Conservation (phyloP, 495 filamentous ascomycete genomes). For the Penicillium coprophilum region DNA sequence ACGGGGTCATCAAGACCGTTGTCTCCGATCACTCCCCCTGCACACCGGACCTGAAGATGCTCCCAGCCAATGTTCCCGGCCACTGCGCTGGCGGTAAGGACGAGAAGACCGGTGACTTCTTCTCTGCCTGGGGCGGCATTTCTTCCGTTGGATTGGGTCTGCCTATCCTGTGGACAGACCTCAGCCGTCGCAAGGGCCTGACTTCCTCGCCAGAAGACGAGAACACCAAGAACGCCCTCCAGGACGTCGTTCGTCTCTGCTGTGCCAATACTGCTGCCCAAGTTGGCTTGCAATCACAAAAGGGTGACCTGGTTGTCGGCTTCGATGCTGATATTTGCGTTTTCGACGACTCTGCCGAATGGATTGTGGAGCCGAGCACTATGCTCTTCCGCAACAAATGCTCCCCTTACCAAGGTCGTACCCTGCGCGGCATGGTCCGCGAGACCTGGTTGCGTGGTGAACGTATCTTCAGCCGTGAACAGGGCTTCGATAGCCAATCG, state of each 20-base stretch:
- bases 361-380: slow-evolving; percentile 61
- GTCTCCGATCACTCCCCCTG: slow-evolving; percentile 98
- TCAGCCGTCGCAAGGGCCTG: slow-evolving; percentile 54
- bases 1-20: slow-evolving; percentile 85
- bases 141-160: slow-evolving; percentile 90
- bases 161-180: slow-evolving; percentile 85
- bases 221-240: slow-evolving; percentile 49
- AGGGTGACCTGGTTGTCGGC: slow-evolving; percentile 80
- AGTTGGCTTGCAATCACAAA: slow-evolving; percentile 78
- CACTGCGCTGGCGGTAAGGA: slow-evolving; percentile 31
- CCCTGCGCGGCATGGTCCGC: slow-evolving; percentile 73
- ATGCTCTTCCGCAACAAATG: slow-evolving; percentile 98
- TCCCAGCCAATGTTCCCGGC: slow-evolving; percentile 64
- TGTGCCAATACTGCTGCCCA: slow-evolving; percentile 84
- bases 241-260: slow-evolving; percentile 83
- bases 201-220: slow-evolving; percentile 40
- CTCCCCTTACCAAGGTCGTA: slow-evolving; percentile 85
- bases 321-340: slow-evolving; percentile 92
- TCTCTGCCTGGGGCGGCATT: slow-evolving; percentile 94
- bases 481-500: slow-evolving; percentile 59
- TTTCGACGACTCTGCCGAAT: slow-evolving; percentile 81
- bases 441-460: slow-evolving; percentile 89
- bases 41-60: slow-evolving; percentile 88
- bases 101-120: slow-evolving; percentile 70
- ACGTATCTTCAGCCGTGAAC: slow-evolving; percentile 65